phyloP scores from a whole-genome alignment of 2,329 filamentous ascomycete species.

The Trichoderma lentiforme region DNA sequence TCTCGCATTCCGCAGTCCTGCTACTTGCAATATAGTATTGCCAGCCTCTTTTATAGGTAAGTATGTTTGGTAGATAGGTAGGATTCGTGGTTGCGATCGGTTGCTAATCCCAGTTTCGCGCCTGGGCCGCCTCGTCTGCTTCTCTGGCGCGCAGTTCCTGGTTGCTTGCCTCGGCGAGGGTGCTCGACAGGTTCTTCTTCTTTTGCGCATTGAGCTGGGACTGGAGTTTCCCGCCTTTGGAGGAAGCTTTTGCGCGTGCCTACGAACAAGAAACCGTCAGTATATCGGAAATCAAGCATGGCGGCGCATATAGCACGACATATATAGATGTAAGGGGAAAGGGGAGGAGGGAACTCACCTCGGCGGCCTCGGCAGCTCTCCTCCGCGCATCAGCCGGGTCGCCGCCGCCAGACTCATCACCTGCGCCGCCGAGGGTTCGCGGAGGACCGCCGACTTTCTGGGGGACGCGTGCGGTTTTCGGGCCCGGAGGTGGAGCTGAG shows the following conservation, averaged over 20 bases:
- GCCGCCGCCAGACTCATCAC: constrained; percentile 27
- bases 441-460: constrained; percentile 53
- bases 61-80: not conserved
- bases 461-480: constrained; percentile 50
- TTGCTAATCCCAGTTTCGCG: constrained; percentile 35
- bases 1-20: not conserved
- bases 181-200: constrained; percentile 65
- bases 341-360: constrained; percentile 55
- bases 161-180: constrained; percentile 64
- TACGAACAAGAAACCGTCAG: not conserved
- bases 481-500: constrained; percentile 45
- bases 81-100: not conserved
- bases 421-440: constrained; percentile 59
- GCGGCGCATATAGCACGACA: not conserved
- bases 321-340: not conserved
- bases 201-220: constrained; percentile 72
- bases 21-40: not conserved
- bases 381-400: constrained; percentile 58
- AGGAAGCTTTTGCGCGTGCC: constrained; percentile 63
- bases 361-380: constrained; percentile 77
- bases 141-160: constrained; percentile 64
- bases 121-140: constrained; percentile 55
- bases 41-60: not conserved
- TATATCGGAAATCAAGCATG: not conserved
- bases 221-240: constrained; percentile 63